Base-by-base conservation (phyloP, 2,329 filamentous ascomycete genomes). In the Amauroascus niger region DNA sequence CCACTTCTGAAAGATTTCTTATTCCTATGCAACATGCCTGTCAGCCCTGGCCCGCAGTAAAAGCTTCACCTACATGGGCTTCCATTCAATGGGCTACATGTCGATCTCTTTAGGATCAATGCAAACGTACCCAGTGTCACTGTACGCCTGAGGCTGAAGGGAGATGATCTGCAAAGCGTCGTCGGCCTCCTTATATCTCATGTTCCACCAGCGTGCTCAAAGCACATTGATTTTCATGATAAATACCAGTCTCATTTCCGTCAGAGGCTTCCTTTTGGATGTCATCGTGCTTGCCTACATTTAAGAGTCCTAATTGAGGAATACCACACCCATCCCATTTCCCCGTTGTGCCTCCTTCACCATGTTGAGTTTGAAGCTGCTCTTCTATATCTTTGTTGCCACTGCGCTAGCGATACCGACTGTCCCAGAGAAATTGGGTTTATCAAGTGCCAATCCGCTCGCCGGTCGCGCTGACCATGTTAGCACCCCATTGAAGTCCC, bases 341-440 rank as follows among this genome's bases (percentile, higher is more conserved):
- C n/a, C 20, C 9, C 9, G 16, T 28, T 18, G 53, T 45, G 52
- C n/a, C n/a, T n/a, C 32, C n/a, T 6, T 2, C 56, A 45, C 57
- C 57, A 60, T 60, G 56, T 55, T 59, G 53, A 44, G 41, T 54
- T 24, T 61, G 57, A 49, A 59, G 57, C 43, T 49, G 1, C 35
- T 48, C 24, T 46, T 55, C 32, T 46, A 26, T 52, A 30, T 39
- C 39, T 30, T 55, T 8, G 48, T 20, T 6, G 53, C 48, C 11
- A 26, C 18, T 18, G 49, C 47, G 6, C 20, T 55, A 6, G 53
- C 48, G 20, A 14, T 46, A 16, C 53, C 48, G 20, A 37, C 37
- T 32, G 26, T n/a, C 16, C 20, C 32, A 9, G 22, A 32, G 6
- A 43, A 40, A 49, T 14, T 18, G 18, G n/a, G 11, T 18, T 14